Percentiles rank a stretch among this genome's conserved stretches.
phyloP scores from a whole-genome alignment of 176 grass and related monocot species.

The Tillandsia fasciculata region DNA sequence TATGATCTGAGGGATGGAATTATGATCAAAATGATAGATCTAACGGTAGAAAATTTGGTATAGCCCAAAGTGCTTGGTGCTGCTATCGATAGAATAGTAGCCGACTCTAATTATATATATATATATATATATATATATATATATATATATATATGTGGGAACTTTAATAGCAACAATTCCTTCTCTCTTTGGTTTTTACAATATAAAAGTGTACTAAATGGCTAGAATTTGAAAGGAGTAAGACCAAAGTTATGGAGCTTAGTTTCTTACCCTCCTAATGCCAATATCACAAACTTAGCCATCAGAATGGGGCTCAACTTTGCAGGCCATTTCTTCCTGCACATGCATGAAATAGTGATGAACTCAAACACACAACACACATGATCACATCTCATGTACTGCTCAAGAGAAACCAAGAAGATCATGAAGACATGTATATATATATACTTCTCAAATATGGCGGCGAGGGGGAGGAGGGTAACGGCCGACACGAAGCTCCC shows the following conservation, averaged over 20 bases:
- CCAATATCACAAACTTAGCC: slow-evolving; percentile 23
- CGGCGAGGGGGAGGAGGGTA: slow-evolving; percentile 35
- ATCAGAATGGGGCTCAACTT: slow-evolving; percentile 24
- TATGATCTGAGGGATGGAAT: too few species aligned
- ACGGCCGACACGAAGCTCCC: slow-evolving; percentile 25
- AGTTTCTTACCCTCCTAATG: slow-evolving; percentile 45
- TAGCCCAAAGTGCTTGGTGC: too few species aligned
- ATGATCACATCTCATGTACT: neutral
- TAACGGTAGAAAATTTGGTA: too few species aligned
- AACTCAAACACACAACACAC: neutral
- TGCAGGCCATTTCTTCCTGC: slow-evolving; percentile 41
- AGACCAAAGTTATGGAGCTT: neutral
- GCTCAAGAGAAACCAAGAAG: too few species aligned
- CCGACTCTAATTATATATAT: too few species aligned
- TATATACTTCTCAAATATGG: slow-evolving; percentile 31
- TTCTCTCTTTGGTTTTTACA: too few species aligned
- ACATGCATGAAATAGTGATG: neutral
- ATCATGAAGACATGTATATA: neutral
- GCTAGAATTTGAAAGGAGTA: neutral
- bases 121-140: too few species aligned
- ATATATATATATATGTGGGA: too few species aligned
- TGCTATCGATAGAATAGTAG: too few species aligned
- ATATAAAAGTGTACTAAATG: too few species aligned
- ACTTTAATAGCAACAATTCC: too few species aligned
- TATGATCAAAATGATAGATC: too few species aligned